Evolutionary conservation across 2,329 filamentous ascomycete species (phyloP).

Genomic region (Fusarium sp.): DNA sequence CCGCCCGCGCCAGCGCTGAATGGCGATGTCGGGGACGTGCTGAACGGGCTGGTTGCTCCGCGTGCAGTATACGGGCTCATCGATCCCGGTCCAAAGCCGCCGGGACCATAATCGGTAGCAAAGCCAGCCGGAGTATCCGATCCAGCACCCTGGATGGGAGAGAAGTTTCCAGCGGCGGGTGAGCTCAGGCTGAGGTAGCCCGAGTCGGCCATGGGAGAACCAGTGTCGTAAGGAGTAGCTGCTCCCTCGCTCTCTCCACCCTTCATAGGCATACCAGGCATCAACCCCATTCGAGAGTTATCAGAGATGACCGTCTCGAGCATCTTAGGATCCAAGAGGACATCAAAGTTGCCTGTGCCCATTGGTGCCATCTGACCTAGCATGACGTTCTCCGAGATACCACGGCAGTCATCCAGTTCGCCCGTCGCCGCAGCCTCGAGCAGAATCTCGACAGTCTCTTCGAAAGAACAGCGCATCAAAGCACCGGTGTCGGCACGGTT

Average conservation of each 20-base stretch:
- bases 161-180: conserved; percentile 78
- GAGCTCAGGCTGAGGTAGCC: conserved; percentile 76
- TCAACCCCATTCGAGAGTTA: conserved; percentile 87
- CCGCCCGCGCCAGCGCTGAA: conserved; percentile 70
- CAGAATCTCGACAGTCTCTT: conserved; percentile 98
- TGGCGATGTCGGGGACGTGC: conserved; percentile 77
- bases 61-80: conserved; percentile 76
- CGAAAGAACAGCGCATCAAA: conserved; percentile 99
- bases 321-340: conserved; percentile 95
- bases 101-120: conserved; percentile 71
- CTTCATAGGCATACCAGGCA: conserved; percentile 84
- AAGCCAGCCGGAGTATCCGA: conserved; percentile 81
- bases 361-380: conserved; percentile 97
- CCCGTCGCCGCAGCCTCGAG: conserved; percentile 95
- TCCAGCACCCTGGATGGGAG: conserved; percentile 82
- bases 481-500: conserved; percentile 98
- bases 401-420: conserved; percentile 96
- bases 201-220: conserved; percentile 83
- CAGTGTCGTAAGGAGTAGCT: conserved; percentile 94
- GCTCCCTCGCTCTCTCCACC: conserved; percentile 84
- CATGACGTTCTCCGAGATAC: conserved; percentile 99
- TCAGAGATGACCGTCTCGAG: conserved; percentile 95
- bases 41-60: conserved; percentile 82
- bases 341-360: conserved; percentile 96
- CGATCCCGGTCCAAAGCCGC: conserved; percentile 65